These are phyloP conservation scores for Verruconis gallopava DNA, from an alignment of 2,329 filamentous ascomycete species.

Conservation along the genomic window DNA sequence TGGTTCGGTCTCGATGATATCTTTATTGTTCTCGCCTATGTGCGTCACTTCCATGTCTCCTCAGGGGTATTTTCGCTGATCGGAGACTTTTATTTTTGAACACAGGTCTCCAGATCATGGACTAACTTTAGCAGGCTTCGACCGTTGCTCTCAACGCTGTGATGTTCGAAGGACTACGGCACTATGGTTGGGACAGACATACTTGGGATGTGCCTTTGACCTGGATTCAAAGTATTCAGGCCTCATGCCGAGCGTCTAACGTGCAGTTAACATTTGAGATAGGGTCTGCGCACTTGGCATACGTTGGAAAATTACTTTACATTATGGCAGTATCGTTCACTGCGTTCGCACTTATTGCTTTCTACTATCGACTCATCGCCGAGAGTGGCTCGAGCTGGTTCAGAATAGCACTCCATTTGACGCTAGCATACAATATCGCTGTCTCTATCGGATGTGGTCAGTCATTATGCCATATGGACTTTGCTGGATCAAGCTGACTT, in stretches of 20 bases:
- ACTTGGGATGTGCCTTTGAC: constrained; percentile 4
- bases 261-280: neutral
- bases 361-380: constrained; percentile 9
- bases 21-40: neutral
- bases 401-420: neutral
- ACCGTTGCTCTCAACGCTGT: neutral
- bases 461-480: no score
- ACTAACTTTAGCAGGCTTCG: neutral
- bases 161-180: neutral
- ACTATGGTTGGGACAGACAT: constrained; percentile 6
- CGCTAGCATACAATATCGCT: constrained; percentile 7
- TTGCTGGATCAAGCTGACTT: no score
- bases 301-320: constrained; percentile 5
- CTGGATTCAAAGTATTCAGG: constrained; percentile 2
- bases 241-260: no score
- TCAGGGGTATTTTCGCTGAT: no score
- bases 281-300: constrained; percentile 7
- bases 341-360: constrained; percentile 2
- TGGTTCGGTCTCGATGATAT: constrained; percentile 1
- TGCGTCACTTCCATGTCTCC: no score
- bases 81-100: no score
- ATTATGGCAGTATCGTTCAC: constrained; percentile 4
- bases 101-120: neutral
- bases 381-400: constrained; percentile 2
- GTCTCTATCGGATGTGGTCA: constrained; percentile 16